Percentiles rank a stretch among this genome's conserved stretches.
These are phyloP conservation scores for Lactarius deliciosus DNA, from an alignment of 768 basidiomycete genomes.

Conservation along the genomic window DNA sequence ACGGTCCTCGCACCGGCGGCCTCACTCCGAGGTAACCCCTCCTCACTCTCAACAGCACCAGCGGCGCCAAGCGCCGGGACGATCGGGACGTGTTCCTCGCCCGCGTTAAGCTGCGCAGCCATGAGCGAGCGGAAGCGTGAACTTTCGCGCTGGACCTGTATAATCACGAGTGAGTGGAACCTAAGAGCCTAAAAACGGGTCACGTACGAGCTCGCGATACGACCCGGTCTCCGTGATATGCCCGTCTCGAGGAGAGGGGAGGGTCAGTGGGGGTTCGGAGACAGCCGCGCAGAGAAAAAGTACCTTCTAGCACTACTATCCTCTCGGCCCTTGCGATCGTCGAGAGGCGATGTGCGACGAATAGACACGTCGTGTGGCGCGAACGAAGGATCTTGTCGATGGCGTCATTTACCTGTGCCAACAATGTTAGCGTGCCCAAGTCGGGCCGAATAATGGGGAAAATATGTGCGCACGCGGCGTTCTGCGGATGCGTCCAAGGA, in stretches of 20 bases:
- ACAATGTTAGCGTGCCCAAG: background rate
- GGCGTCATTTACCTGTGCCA: slow-evolving; percentile 74
- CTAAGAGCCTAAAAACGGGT: background rate
- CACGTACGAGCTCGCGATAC: slow-evolving; percentile 66
- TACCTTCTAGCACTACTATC: slow-evolving; percentile 86
- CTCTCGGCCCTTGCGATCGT: slow-evolving; percentile 89
- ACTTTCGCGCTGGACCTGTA: slow-evolving; percentile 59
- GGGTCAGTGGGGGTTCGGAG: background rate
- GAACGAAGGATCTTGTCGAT: slow-evolving; percentile 83
- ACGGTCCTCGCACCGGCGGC: background rate
- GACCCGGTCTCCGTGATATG: slow-evolving; percentile 79
- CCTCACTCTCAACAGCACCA: background rate
- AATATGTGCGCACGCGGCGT: slow-evolving; percentile 50
- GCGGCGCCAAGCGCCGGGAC: background rate
- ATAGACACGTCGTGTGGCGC: slow-evolving; percentile 79
- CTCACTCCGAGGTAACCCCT: background rate
- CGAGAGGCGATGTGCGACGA: slow-evolving; percentile 87
- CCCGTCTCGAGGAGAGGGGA: slow-evolving; percentile 48
- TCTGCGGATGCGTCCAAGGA: slow-evolving; percentile 89
- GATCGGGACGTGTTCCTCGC: background rate
- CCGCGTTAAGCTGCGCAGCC: slow-evolving; percentile 79
- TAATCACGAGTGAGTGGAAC: background rate
- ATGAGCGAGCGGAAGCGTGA: slow-evolving; percentile 85
- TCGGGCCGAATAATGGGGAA: background rate
- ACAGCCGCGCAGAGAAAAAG: slow-evolving; percentile 18